Conservation (phyloP, 192 early-diverging fungal genomes). For the Backusella parvicylindrica region DNA sequence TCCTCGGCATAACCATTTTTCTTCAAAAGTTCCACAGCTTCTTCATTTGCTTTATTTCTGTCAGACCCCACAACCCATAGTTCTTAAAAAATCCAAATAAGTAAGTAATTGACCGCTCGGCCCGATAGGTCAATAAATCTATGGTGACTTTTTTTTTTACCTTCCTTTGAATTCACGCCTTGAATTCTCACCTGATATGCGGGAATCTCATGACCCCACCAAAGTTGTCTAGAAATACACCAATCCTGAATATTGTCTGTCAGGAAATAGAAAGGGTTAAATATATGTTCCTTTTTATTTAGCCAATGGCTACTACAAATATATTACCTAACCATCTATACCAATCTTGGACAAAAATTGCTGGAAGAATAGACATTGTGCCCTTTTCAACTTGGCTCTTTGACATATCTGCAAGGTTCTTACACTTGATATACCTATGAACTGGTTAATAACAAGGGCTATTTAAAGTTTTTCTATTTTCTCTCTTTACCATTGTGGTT, state of each 20-base stretch:
- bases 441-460: background rate
- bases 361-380: slow-evolving; percentile 68
- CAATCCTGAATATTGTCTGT: slow-evolving; percentile 84
- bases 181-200: slow-evolving; percentile 74
- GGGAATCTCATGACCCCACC: slow-evolving; percentile 98
- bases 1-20: slow-evolving; percentile 36
- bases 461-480: background rate
- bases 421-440: slow-evolving; percentile 74
- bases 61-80: slow-evolving; percentile 66
- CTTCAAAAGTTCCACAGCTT: slow-evolving; percentile 48
- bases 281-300: background rate
- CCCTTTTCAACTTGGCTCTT: slow-evolving; percentile 61
- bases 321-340: slow-evolving; percentile 81
- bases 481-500: slow-evolving; percentile 83
- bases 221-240: slow-evolving; percentile 96
- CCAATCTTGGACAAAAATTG: slow-evolving; percentile 75
- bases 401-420: slow-evolving; percentile 68
- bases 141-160: background rate
- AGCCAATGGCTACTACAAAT: background rate
- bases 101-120: background rate
- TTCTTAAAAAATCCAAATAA: slow-evolving; percentile 13
- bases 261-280: background rate
- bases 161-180: slow-evolving; percentile 7
- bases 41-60: slow-evolving; percentile 52
- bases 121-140: background rate